phyloP scores from a whole-genome alignment of 129 eudicot species.

The Pittosporum tobira region DNA sequence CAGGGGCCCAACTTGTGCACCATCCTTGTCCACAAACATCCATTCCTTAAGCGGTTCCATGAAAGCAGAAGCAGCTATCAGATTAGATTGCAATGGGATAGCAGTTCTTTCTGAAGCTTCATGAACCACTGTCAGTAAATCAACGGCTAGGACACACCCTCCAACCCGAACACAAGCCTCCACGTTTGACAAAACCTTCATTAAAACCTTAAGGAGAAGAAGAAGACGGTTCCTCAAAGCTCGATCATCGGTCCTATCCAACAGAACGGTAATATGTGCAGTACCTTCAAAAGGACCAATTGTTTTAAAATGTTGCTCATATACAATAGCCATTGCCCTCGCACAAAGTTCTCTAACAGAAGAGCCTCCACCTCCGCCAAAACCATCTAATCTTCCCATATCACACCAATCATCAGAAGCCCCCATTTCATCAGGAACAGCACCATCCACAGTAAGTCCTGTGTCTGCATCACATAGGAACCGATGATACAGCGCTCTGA shows the following conservation, averaged over 20 bases:
- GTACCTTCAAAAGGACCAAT: conserved; percentile 95
- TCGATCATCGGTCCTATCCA: conserved; percentile 94
- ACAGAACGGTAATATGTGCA: conserved; percentile 83
- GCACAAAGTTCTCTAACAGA: conserved; percentile 98
- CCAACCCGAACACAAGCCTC: conserved; percentile 97
- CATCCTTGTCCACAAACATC: conserved; percentile 68
- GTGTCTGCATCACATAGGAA: conserved; percentile 95
- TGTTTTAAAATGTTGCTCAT: conserved; percentile 71
- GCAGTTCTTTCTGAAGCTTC: conserved; percentile 97
- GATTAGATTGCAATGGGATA: conserved; percentile 88
- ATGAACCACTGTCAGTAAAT: conserved; percentile 79
- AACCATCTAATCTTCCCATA: conserved; percentile 94
- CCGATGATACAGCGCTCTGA: conserved; percentile 87
- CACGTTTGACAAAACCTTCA: conserved; percentile 85
- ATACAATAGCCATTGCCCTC: conserved; percentile 97
- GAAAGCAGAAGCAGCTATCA: conserved; percentile 95
- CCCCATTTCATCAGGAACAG: conserved; percentile 95
- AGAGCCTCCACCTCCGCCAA: conserved; percentile 97
- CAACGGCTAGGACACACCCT: conserved; percentile 93
- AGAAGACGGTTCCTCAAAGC: conserved; percentile 91
- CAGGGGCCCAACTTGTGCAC: conserved; percentile 85
- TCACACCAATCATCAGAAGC: conserved; percentile 99
- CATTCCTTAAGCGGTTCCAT: conserved; percentile 94
- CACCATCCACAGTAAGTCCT: conserved; percentile 94
- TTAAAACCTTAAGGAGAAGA: conserved; percentile 85